A percentile compares a stretch with the other conserved stretches of the same genome.
phyloP scores from a whole-genome alignment of 2,329 filamentous ascomycete species.

The Ophiostoma quercus region DNA sequence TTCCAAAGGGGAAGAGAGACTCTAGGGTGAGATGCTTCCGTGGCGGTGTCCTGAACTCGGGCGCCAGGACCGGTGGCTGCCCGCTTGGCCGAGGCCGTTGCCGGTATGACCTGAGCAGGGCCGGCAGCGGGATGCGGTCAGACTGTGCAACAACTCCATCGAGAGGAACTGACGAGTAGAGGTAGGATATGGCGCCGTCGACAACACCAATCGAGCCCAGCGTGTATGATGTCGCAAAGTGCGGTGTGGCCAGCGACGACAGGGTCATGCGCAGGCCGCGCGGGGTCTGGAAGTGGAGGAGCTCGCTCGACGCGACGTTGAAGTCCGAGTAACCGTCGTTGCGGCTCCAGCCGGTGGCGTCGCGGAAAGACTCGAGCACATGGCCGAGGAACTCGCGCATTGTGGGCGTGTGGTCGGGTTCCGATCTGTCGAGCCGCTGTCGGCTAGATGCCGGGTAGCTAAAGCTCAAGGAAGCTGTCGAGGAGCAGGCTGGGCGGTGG shows the following conservation, averaged over 20 bases:
- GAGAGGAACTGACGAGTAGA: conserved; percentile 84
- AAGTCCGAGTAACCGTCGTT: conserved; percentile 89
- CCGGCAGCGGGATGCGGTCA: conserved; percentile 67
- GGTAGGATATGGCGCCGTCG: conserved; percentile 93
- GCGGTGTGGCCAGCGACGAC: conserved; percentile 83
- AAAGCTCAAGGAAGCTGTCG: background rate
- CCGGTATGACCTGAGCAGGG: conserved; percentile 76
- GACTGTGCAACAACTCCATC: conserved; percentile 62
- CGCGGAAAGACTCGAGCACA: conserved; percentile 84
- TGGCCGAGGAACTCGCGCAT: conserved; percentile 99
- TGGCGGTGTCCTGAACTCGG: conserved; percentile 27
- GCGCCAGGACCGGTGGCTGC: conserved; percentile 4
- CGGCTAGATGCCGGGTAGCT: background rate
- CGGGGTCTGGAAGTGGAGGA: conserved; percentile 85
- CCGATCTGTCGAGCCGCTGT: background rate
- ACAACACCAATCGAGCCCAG: conserved; percentile 85
- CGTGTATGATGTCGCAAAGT: conserved; percentile 92
- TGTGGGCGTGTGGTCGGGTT: background rate
- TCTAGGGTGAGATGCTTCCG: conserved; percentile 15
- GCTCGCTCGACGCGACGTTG: conserved; percentile 75
- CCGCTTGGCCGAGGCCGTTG: conserved; percentile 46
- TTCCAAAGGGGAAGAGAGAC: conserved; percentile 13
- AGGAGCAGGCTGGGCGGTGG: background rate
- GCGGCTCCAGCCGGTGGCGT: conserved; percentile 79
- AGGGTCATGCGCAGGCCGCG: conserved; percentile 78